Base-by-base conservation (phyloP, 495 filamentous ascomycete genomes). In the Poronia punctata region DNA sequence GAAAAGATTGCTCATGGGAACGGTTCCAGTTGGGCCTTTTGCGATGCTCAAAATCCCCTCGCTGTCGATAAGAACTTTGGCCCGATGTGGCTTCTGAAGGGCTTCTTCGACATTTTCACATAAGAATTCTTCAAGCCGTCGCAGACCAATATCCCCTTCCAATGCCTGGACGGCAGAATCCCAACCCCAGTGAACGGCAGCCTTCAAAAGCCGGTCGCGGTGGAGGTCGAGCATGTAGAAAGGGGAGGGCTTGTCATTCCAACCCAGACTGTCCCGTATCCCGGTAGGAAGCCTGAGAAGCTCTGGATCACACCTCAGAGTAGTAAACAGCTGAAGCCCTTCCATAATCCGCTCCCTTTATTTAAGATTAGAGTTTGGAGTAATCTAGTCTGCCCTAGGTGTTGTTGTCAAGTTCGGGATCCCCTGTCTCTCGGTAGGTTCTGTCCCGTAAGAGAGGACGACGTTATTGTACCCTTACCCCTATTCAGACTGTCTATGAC, bases 201-300 rank as follows among this genome's bases (percentile, higher is more conserved):
- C 86, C 40, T 70, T 66, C 30, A 88, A 70, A 53, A 96, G 77
- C 38, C 74, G 86, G 52, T 92, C 83, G 15, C 76, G 78, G 59
- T 97, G 90, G 60, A 81, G 82, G 30, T 74, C 62, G 9, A 94
- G 74, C 67, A 96, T 85, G 65, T 95, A 95, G 53, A 92, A 83
- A 1, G 79, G 79, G n/a, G 76, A 79, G 14, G 67, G 45, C 14
- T 68, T 62, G 36, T 54, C 45, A 29, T 75, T 68, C 63, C 70
- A 67, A 25, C 66, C 48, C 18, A 50, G 44, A 36, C 66, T 34
- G 16, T 37, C 4, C 53, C 58, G 18, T 52, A 53, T 20, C 29
- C 38, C 7, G 62, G 43, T n/a, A n/a, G n/a, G n/a, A 11, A 64
- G 45, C 33, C 55, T 35, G 5, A 70, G 61, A 20, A 94, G 78